Evolutionary conservation across 106 monocot species (phyloP).

Genomic region (Phalaenopsis equestris): DNA sequence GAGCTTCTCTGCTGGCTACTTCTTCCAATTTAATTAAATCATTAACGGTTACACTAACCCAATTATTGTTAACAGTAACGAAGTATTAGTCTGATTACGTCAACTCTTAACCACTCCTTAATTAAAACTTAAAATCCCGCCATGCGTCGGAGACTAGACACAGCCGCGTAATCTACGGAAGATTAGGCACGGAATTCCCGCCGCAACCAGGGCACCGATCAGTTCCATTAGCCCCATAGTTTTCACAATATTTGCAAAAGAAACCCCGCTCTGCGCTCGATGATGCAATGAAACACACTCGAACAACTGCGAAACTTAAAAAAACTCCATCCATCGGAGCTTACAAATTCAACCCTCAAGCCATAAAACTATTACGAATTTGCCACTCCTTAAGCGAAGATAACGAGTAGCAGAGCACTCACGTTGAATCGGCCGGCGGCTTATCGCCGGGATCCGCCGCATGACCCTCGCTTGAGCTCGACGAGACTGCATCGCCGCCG

Average conservation of each 20-base stretch:
- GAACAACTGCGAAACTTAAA: neutral
- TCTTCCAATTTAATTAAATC: too few species aligned
- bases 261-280: neutral
- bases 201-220: constrained; percentile 13
- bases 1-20: too few species aligned
- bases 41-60: neutral
- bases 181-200: constrained; percentile 33
- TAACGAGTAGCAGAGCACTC: constrained; percentile 17
- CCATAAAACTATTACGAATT: constrained; percentile 16
- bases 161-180: constrained; percentile 13
- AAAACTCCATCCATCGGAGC: neutral
- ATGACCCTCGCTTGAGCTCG: constrained; percentile 50
- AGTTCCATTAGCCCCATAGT: neutral
- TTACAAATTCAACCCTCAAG: neutral
- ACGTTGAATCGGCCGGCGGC: constrained; percentile 32
- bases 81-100: neutral
- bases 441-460: constrained; percentile 21
- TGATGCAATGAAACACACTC: neutral
- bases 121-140: neutral
- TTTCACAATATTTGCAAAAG: too few species aligned
- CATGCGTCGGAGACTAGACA: neutral
- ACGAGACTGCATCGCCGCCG: constrained; percentile 23
- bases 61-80: neutral
- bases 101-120: constrained; percentile 1
- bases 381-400: constrained; percentile 2